A percentile compares a stretch with the other conserved stretches of the same genome.
Conservation (phyloP, 306 rosid genomes). For the Inga laurina region DNA sequence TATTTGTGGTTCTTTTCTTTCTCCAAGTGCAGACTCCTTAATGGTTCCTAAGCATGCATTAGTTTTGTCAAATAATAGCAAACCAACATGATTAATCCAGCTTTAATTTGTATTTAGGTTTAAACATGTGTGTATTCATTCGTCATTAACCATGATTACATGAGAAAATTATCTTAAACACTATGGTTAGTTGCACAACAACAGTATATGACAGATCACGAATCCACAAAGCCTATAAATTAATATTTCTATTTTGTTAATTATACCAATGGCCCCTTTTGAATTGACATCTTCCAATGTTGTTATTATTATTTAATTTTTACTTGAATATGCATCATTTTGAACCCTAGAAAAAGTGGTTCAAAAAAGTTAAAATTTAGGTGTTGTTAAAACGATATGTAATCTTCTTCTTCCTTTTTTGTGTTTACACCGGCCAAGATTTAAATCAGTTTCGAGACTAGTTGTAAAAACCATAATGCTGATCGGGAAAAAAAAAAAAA, state of each 20-base stretch:
- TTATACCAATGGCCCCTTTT: not conserved
- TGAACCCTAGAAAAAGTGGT: not conserved
- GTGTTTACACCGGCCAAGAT: not conserved
- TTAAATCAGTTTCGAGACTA: conserved; percentile 4
- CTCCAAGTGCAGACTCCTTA: not conserved
- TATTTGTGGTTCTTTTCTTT: not conserved
- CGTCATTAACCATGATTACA: conserved; percentile 37
- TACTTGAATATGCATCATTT: not conserved
- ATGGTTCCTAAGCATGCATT: conserved; percentile 15
- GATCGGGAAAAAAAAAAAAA: conserved; percentile 11
- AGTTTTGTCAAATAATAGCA: conserved; percentile 35
- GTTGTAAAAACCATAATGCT: conserved; percentile 27
- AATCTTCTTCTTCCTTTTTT: not conserved
- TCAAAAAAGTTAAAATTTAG: not conserved
- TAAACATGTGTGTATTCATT: conserved; percentile 37
- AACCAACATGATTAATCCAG: conserved; percentile 40
- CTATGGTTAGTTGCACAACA: conserved; percentile 33
- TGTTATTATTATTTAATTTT: not conserved
- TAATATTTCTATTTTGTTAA: not conserved
- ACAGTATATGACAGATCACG: conserved; percentile 36
- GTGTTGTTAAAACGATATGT: conserved; percentile 20
- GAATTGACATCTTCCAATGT: not conserved
- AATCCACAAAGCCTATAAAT: conserved; percentile 33
- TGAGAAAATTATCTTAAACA: conserved; percentile 28
- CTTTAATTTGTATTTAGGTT: conserved; percentile 31